A percentile compares a stretch with the other conserved stretches of the same genome.
Conservation (phyloP, 495 filamentous ascomycete genomes). For the Hypoxylon trugodes region DNA sequence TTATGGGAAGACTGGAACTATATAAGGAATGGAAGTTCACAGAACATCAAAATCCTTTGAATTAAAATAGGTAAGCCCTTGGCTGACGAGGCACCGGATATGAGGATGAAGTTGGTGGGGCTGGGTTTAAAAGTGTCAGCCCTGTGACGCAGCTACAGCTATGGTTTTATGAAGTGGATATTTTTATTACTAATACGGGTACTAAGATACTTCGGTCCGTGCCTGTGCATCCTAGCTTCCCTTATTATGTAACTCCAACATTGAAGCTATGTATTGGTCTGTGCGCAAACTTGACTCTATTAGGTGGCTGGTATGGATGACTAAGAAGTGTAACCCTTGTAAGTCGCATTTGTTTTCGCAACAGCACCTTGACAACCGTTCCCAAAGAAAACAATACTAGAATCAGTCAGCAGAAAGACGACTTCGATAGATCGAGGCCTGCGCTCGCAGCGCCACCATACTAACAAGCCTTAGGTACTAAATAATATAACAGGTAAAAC, state of each 20-base stretch:
- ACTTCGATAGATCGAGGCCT: constrained; percentile 30
- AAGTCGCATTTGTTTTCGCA: constrained; percentile 18
- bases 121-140: constrained; percentile 12
- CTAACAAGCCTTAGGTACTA: constrained; percentile 35
- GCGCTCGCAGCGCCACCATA: constrained; percentile 28
- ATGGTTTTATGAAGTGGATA: no score
- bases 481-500: constrained; percentile 18
- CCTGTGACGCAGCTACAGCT: constrained; percentile 37
- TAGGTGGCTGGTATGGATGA: no score
- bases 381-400: constrained; percentile 38
- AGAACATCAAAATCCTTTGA: no score
- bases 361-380: constrained; percentile 17
- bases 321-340: constrained; percentile 8
- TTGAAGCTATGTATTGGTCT: no score
- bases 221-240: no score
- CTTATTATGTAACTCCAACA: no score
- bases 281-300: no score
- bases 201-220: constrained; percentile 9
- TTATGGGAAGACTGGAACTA: neutral
- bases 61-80: no score
- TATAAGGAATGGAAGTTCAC: no score
- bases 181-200: constrained; percentile 27
- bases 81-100: constrained; percentile 20
- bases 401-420: constrained; percentile 17
- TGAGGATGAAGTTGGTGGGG: constrained; percentile 26